Percentiles rank a stretch among this genome's conserved stretches.
phyloP scores from a whole-genome alignment of 2,329 filamentous ascomycete species.

The Colletotrichum sp. region DNA sequence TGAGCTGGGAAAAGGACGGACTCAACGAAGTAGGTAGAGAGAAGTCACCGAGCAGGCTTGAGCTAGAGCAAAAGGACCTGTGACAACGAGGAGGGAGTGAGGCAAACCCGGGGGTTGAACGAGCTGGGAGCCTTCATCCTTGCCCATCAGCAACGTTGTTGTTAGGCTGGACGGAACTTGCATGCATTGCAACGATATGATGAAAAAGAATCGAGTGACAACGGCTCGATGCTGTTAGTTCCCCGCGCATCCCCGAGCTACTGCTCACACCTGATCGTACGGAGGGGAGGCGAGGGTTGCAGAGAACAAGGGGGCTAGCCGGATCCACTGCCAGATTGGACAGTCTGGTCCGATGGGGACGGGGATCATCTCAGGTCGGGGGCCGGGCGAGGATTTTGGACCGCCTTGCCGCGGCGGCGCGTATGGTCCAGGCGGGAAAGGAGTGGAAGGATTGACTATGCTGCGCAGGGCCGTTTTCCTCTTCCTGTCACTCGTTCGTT shows the following conservation, averaged over 20 bases:
- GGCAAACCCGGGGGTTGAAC: neutral
- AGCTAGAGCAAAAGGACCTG: neutral
- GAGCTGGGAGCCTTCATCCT: neutral
- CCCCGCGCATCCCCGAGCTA: neutral
- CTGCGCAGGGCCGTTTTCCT: neutral
- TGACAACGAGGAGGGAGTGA: neutral
- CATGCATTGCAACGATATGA: constrained; percentile 11
- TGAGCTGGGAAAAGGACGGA: neutral
- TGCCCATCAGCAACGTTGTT: neutral
- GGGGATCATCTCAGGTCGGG: neutral
- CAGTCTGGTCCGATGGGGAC: constrained; percentile 1
- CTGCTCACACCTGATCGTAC: neutral
- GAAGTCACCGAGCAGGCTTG: neutral
- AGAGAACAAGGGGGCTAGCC: neutral
- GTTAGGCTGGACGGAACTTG: neutral
- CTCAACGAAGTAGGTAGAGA: neutral
- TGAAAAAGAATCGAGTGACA: neutral
- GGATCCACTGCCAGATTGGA: constrained; percentile 7
- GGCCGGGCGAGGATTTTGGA: neutral
- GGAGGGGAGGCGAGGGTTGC: neutral
- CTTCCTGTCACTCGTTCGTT: neutral
- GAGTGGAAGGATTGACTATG: neutral
- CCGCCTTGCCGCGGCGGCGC: neutral
- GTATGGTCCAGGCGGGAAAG: neutral
- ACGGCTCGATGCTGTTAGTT: neutral